Conservation (phyloP, 1,284 basidiomycete genomes). For the Pseudozyma tsukubaensis region DNA sequence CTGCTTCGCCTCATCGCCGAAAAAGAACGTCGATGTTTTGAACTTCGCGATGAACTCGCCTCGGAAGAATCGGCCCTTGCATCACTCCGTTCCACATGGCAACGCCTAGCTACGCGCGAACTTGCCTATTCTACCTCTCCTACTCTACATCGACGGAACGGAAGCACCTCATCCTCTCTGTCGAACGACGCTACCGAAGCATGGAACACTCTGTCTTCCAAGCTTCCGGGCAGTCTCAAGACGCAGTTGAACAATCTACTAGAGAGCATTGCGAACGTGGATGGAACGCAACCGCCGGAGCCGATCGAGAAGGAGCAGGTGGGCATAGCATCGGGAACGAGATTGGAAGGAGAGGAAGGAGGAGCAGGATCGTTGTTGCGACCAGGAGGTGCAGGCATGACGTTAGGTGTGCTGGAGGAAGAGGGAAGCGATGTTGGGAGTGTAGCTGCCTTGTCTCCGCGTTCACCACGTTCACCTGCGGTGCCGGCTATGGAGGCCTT, state of each 20-base stretch:
- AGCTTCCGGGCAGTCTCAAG: constrained; percentile 35
- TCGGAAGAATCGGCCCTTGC: constrained; percentile 20
- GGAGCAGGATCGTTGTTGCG: not conserved
- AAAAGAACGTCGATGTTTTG: constrained; percentile 68
- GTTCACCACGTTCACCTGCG: constrained; percentile 35
- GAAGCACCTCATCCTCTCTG: constrained; percentile 4
- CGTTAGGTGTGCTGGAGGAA: constrained; percentile 39
- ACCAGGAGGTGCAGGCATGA: too few species aligned
- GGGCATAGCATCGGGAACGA: too few species aligned
- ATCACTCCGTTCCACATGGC: constrained; percentile 28
- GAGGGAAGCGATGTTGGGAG: constrained; percentile 40
- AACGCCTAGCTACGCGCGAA: constrained; percentile 25
- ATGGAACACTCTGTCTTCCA: constrained; percentile 29
- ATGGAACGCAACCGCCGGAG: constrained; percentile 12
- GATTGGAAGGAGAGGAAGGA: not conserved
- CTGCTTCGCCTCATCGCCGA: constrained; percentile 66
- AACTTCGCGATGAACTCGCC: constrained; percentile 62
- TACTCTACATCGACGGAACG: constrained; percentile 13
- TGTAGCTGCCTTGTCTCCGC: constrained; percentile 24
- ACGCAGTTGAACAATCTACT: constrained; percentile 33
- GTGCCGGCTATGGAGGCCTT: not conserved
- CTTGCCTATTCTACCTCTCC: constrained; percentile 19
- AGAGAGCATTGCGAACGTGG: constrained; percentile 27
- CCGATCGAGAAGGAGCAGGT: constrained; percentile 18
- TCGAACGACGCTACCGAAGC: constrained; percentile 29